phyloP scores from a whole-genome alignment of 805 yeast genomes.

The Saccharomycopsis guyanensis region DNA sequence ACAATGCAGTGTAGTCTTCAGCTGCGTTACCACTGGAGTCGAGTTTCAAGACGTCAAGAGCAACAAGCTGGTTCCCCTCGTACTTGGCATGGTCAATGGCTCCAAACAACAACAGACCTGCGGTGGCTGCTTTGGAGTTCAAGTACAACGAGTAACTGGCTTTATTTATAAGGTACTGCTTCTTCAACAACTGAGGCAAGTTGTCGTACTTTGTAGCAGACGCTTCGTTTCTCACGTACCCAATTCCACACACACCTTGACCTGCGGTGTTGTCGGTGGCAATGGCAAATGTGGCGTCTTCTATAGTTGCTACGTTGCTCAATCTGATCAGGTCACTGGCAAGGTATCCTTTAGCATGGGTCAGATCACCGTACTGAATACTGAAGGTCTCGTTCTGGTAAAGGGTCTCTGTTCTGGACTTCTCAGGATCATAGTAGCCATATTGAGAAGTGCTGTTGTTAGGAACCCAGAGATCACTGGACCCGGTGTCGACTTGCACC shows the following conservation, averaged over 20 bases:
- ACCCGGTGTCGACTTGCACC: conserved; percentile 18
- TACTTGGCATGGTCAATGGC: conserved; percentile 40
- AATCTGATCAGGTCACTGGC: conserved; percentile 4
- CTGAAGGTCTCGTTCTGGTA: conserved; percentile 7
- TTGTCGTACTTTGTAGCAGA: conserved; percentile 7
- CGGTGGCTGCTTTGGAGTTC: conserved; percentile 2
- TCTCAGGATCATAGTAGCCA: not conserved
- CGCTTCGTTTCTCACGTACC: conserved; percentile 3
- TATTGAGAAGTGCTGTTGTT: not conserved
- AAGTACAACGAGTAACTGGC: conserved; percentile 15
- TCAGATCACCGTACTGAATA: conserved; percentile 14
- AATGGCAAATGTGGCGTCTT: conserved; percentile 10
- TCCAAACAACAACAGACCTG: conserved; percentile 16
- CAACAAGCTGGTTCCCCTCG: conserved; percentile 35
- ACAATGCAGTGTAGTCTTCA: conserved; percentile 5
- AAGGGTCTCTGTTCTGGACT: not conserved
- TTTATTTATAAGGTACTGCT: not conserved
- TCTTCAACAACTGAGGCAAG: conserved; percentile 13
- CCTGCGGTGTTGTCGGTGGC: conserved; percentile 15
- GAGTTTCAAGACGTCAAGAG: conserved; percentile 2
- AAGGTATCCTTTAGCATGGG: conserved; percentile 10
- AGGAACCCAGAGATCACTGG: conserved; percentile 18
- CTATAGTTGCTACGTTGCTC: conserved; percentile 4
- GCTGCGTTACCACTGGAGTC: not conserved
- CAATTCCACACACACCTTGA: conserved; percentile 16